Base-by-base conservation (phyloP, 148 eudicot genomes). In the Diospyros kaki region DNA sequence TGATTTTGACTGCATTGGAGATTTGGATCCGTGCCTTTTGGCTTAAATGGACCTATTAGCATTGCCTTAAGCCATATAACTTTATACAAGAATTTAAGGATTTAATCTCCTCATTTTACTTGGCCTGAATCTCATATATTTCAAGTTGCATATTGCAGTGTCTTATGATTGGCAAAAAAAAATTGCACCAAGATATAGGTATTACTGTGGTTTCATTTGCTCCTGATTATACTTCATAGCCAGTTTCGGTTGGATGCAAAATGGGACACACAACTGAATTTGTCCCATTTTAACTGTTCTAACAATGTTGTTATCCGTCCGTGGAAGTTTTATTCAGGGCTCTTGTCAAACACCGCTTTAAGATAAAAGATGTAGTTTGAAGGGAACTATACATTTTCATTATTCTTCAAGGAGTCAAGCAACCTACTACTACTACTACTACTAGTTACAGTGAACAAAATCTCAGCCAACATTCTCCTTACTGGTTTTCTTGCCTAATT, bases 401-500 rank as follows among this genome's bases (percentile, higher is more conserved):
- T 28, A 28, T 28, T 28, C 28, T 28, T 28, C 28, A 28, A 28
- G 28, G 28, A 28, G 28, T 28, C 28, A 28, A 28, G 28, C 28
- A 28, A 28, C 28, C 28, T 28, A 28, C 28, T 28, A 28, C 28
- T 28, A 28, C 28, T 28, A 28, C 28, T 28, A 28, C 28, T 28
- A 28, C 28, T 28, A 28, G 28, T 28, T 28, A 28, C 28, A 28
- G 8, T 8, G 8, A 48, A 48, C 52, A 8, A 4, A 48, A 48
- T 48, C 52, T 48, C 8, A 4, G 52, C 8, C 52, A 48, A 4
- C 52, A 48, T 48, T 0, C 4, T 4, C 6, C 0, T 48, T 8
- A 88, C 68, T 73, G 78, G 62, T 82, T 77, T 61, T 90, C 90
- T 71, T 84, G 63, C 72, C 72, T 86, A 81, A 84, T 66, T 50